Evolutionary conservation across 176 grass and related monocot genomes (phyloP), one percentile per base, ranked within the genome.

Genomic region (Oryza longistaminata): DNA sequence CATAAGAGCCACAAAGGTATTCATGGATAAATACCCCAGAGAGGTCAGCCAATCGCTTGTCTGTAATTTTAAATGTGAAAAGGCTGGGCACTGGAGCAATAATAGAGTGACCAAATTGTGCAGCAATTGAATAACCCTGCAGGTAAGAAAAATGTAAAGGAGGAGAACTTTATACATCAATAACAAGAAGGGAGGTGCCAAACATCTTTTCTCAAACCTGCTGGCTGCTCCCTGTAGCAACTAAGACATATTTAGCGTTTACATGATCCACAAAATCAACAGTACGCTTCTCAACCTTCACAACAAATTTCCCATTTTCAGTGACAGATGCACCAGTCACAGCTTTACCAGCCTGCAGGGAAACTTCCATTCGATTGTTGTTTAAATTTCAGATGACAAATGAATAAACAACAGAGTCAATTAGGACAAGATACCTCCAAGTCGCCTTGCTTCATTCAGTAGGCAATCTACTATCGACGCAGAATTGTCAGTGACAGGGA

Each of bases 41-140:
- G 21, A 95, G 90, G 69, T 82, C 88, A 50, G 83, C 74, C 61
- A 94, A 68, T 68, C 79, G 58, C 81, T 89, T 65, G 58, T 98
- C 89, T 62, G 83, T 66, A 49, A 95, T 93, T 85, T 98, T 98
- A 78, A 98, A 95, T 70, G 93, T 98, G 86, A 98, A 98, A 74
- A 98, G 77, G 84, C 96, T 98, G 42, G 93, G 96, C 42, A 95
- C 88, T 50, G 93, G 91, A 6, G 92, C 75, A 29, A 95, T 89
- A 78, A 98, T 83, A 66, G 93, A 92, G 79, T 95, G 96, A 34
- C 91, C 89, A 7, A 95, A 86, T 31, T 94, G 85, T 24, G 78
- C 14, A 37, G 86, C 89, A 73, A 98, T 91, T 26, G 88, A 89
- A 75, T 95, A 94, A 29, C 93, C 91, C 96, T 98, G 79, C 24